A percentile compares a stretch with the other conserved stretches of the same genome.
These are phyloP conservation scores for Pleurotus sapidus DNA, from an alignment of 768 basidiomycete species.

Conservation along the genomic window DNA sequence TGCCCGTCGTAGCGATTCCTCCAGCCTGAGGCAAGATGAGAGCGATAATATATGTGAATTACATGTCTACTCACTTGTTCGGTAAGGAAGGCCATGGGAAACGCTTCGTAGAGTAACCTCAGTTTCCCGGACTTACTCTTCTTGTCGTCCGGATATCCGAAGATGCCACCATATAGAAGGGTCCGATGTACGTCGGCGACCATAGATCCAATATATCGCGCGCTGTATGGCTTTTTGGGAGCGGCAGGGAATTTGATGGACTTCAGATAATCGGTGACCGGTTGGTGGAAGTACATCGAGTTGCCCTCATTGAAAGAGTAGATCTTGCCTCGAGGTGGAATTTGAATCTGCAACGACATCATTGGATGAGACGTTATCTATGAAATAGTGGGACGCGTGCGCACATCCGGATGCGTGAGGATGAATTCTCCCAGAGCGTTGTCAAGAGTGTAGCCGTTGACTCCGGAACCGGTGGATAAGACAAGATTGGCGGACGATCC, in stretches of 20 bases:
- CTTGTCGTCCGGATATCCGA: constrained; percentile 97
- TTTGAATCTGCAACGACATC: constrained; percentile 63
- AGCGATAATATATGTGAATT: not conserved
- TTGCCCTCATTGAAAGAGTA: constrained; percentile 99
- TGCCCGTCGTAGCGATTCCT: constrained; percentile 94
- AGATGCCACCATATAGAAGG: constrained; percentile 95
- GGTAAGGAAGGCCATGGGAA: constrained; percentile 95
- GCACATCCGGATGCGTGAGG: constrained; percentile 91
- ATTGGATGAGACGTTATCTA: not conserved
- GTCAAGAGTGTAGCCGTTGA: constrained; percentile 98
- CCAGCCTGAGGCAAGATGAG: constrained; percentile 64
- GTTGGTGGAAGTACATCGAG: constrained; percentile 87
- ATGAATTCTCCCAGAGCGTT: constrained; percentile 96
- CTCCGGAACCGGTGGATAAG: constrained; percentile 90
- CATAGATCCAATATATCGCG: constrained; percentile 97
- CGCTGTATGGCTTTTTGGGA: constrained; percentile 83
- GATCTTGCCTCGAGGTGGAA: constrained; percentile 94
- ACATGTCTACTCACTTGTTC: constrained; percentile 64
- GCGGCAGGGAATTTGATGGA: constrained; percentile 87
- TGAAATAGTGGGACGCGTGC: constrained; percentile 17
- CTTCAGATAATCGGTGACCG: constrained; percentile 78
- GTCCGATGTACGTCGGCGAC: constrained; percentile 98
- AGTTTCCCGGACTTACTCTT: constrained; percentile 97
- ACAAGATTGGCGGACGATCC: constrained; percentile 97
- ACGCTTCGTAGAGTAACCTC: constrained; percentile 93